Evolutionary conservation across 805 yeast species (phyloP).

Genomic region (Jamesozyma gamospora): DNA sequence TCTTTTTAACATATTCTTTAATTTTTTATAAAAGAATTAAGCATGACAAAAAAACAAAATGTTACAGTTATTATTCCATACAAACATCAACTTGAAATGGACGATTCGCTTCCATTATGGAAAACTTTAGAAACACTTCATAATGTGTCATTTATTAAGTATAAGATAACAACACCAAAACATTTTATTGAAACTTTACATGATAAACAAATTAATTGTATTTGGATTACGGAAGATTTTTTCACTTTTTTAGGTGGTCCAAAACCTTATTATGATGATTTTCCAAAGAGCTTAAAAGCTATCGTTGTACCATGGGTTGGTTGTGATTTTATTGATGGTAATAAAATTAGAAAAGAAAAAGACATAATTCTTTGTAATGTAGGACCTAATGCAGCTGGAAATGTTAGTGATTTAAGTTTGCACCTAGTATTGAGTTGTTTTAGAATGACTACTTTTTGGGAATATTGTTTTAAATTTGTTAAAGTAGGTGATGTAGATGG

Average conservation of each 20-base stretch:
- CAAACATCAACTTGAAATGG: conserved; percentile 34
- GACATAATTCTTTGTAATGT: conserved; percentile 53
- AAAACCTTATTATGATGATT: conserved; percentile 33
- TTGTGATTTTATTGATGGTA: conserved; percentile 34
- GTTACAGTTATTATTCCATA: conserved; percentile 27
- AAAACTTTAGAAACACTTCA: conserved; percentile 29
- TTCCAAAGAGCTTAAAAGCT: conserved; percentile 40
- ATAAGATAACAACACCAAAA: conserved; percentile 35
- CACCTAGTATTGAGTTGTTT: conserved; percentile 49
- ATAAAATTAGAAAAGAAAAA: conserved; percentile 32
- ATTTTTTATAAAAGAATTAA: too few relatives aligned
- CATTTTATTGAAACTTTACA: conserved; percentile 34
- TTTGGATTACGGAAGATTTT: conserved; percentile 48
- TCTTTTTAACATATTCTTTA: too few relatives aligned
- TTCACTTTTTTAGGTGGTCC: conserved; percentile 38
- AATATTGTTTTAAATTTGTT: conserved; percentile 31
- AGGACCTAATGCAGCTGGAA: conserved; percentile 47
- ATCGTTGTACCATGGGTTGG: conserved; percentile 55
- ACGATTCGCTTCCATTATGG: conserved; percentile 38
- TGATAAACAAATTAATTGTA: conserved; percentile 37
- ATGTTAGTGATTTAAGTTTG: conserved; percentile 66
- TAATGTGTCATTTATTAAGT: conserved; percentile 31
- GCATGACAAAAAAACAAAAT: background rate
- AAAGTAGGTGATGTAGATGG: conserved; percentile 35
- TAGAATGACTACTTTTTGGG: conserved; percentile 45